Conservation (phyloP, 768 basidiomycete species). For the Pisolithus orientalis region DNA sequence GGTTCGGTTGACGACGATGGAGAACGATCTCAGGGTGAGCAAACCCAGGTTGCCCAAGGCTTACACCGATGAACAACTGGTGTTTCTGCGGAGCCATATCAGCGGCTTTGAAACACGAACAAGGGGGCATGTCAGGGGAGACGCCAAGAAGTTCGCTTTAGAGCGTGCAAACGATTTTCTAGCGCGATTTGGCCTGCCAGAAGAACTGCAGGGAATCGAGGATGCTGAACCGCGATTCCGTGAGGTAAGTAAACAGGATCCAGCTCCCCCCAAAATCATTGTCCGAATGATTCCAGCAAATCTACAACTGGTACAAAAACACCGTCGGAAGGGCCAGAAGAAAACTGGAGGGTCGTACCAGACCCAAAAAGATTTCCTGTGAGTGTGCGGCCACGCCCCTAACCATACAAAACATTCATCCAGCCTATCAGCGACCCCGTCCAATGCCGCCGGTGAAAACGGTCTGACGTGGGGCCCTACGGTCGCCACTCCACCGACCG, state of each 20-base stretch:
- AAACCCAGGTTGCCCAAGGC: slow-evolving; percentile 61
- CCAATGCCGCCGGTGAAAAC: slow-evolving; percentile 11
- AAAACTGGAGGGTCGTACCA: slow-evolving; percentile 49
- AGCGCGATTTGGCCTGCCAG: slow-evolving; percentile 49
- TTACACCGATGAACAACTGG: slow-evolving; percentile 58
- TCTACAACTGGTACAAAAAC: slow-evolving; percentile 73
- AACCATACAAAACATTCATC: neutral
- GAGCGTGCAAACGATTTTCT: slow-evolving; percentile 60
- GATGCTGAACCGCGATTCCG: slow-evolving; percentile 57
- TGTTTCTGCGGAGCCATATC: slow-evolving; percentile 46
- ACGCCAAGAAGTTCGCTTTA: slow-evolving; percentile 64
- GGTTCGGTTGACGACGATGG: slow-evolving; percentile 23
- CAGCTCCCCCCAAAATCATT: slow-evolving; percentile 1
- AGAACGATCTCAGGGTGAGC: slow-evolving; percentile 56
- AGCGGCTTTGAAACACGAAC: slow-evolving; percentile 55
- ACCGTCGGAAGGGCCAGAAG: slow-evolving; percentile 56
- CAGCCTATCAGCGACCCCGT: slow-evolving; percentile 8
- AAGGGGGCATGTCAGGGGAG: slow-evolving; percentile 54
- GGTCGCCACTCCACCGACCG: slow-evolving; percentile 29
- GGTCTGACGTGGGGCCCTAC: slow-evolving; percentile 36
- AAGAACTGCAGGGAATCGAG: slow-evolving; percentile 47
- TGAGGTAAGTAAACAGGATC: slow-evolving; percentile 36
- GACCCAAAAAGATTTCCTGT: slow-evolving; percentile 39
- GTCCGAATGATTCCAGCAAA: slow-evolving; percentile 38
- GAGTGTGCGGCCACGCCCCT: slow-evolving; percentile 35